Conservation (phyloP, 2,329 filamentous ascomycete genomes). For the Hymenoscyphus infarciens region DNA sequence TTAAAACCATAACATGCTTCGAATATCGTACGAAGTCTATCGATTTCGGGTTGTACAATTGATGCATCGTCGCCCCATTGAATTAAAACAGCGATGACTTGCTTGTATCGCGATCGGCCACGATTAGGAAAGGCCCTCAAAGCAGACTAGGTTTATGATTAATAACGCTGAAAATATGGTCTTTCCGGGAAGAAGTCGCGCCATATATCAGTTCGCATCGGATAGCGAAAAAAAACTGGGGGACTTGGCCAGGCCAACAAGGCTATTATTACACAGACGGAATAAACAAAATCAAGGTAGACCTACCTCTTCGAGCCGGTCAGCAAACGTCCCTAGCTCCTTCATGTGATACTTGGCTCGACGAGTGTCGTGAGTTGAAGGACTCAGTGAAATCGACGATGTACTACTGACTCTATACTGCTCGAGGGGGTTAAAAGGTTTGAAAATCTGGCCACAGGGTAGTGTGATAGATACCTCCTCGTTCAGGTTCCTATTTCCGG, state of each 20-base stretch:
- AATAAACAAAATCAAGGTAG: not conserved
- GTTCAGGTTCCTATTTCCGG: constrained; percentile 5
- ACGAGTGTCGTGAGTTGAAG: constrained; percentile 13
- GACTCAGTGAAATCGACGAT: constrained; percentile 1
- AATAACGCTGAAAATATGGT: not conserved
- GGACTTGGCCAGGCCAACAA: not conserved
- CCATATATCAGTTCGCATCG: not conserved
- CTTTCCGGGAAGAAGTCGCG: not conserved
- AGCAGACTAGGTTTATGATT: constrained; percentile 19
- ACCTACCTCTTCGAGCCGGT: constrained; percentile 14
- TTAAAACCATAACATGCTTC: constrained; percentile 24
- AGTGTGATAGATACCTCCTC: constrained; percentile 8
- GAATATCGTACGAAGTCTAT: constrained; percentile 23
- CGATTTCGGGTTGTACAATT: constrained; percentile 21
- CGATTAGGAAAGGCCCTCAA: constrained; percentile 26
- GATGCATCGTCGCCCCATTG: constrained; percentile 28
- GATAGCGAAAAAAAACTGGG: not conserved
- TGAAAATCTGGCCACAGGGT: not conserved
- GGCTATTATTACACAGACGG: not conserved
- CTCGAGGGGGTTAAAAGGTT: not conserved
- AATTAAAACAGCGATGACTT: constrained; percentile 25
- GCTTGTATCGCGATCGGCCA: constrained; percentile 24
- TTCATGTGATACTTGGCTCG: constrained; percentile 16
- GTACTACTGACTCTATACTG: constrained; percentile 8
- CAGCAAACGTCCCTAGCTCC: constrained; percentile 13